Evolutionary conservation across 1,284 basidiomycete species (phyloP).

Genomic region (Pseudozyma thailandica): DNA sequence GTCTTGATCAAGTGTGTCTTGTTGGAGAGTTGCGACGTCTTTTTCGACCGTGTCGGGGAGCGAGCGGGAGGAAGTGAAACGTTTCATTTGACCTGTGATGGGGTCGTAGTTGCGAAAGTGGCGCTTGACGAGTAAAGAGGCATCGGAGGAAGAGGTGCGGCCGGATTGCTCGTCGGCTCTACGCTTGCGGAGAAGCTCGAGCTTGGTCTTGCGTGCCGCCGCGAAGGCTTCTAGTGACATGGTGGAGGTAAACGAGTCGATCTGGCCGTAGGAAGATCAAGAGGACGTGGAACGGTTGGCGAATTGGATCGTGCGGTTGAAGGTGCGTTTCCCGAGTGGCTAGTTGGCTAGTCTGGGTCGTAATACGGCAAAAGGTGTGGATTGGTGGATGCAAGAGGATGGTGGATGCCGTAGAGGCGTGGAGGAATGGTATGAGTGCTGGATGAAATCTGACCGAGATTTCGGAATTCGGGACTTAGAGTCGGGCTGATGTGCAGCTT

Average conservation of each 20-base stretch:
- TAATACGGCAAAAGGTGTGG: no score
- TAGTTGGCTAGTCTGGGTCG: no score
- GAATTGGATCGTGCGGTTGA: no score
- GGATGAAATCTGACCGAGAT: background rate
- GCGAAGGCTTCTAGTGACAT: slow-evolving; percentile 77
- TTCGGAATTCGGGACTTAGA: slow-evolving; percentile 8
- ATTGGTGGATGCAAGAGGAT: no score
- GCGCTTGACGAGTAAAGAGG: slow-evolving; percentile 50
- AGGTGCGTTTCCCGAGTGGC: no score
- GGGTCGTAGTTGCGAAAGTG: slow-evolving; percentile 68
- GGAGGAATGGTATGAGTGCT: no score
- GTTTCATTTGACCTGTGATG: slow-evolving; percentile 59
- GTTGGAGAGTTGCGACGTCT: slow-evolving; percentile 82
- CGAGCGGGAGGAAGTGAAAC: slow-evolving; percentile 72
- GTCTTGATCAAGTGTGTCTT: slow-evolving; percentile 84
- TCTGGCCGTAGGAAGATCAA: no score
- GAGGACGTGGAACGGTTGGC: no score
- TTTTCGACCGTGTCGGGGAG: slow-evolving; percentile 88
- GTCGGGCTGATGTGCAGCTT: background rate
- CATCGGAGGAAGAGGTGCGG: slow-evolving; percentile 3
- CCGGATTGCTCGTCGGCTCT: slow-evolving; percentile 72
- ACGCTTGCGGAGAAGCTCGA: slow-evolving; percentile 81
- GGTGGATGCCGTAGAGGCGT: no score
- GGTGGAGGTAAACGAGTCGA: slow-evolving; percentile 2
- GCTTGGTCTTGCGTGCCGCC: slow-evolving; percentile 84